Conservation (phyloP, 768 basidiomycete species). For the Russula sp. region DNA sequence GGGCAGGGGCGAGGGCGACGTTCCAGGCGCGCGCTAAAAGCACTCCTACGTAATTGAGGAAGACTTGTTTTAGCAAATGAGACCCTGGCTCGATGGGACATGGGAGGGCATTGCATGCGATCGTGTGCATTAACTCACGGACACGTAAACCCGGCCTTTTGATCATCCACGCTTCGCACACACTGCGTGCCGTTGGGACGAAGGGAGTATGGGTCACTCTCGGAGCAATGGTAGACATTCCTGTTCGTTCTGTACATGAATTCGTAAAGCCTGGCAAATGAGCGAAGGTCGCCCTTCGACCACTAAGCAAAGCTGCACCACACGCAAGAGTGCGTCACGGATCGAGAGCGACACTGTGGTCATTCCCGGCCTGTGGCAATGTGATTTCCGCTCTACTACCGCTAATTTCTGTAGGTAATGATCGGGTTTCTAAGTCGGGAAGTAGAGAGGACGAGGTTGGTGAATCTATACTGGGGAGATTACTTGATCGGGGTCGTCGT, state of each 20-base stretch:
- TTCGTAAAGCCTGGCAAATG: not conserved
- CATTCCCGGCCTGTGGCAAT: not conserved
- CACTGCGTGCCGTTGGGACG: too few relatives aligned
- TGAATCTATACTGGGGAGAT: not conserved
- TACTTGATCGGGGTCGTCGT: not conserved
- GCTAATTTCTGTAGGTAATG: not conserved
- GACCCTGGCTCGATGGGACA: too few relatives aligned
- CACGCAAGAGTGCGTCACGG: not conserved
- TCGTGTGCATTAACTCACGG: too few relatives aligned
- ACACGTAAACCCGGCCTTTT: not conserved
- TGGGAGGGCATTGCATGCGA: too few relatives aligned
- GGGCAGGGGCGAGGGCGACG: not conserved
- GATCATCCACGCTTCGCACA: not conserved
- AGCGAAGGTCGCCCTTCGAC: not conserved
- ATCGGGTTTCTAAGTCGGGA: not conserved
- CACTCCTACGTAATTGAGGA: not conserved
- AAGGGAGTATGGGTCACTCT: not conserved
- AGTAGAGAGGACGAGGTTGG: not conserved
- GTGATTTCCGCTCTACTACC: not conserved
- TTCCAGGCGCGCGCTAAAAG: not conserved
- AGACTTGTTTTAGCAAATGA: not conserved
- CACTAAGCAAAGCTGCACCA: not conserved
- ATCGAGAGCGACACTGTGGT: not conserved
- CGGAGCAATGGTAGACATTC: not conserved
- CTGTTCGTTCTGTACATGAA: not conserved